phyloP scores from a whole-genome alignment of 805 yeast genomes.

The Nakazawaea anatomiae region DNA sequence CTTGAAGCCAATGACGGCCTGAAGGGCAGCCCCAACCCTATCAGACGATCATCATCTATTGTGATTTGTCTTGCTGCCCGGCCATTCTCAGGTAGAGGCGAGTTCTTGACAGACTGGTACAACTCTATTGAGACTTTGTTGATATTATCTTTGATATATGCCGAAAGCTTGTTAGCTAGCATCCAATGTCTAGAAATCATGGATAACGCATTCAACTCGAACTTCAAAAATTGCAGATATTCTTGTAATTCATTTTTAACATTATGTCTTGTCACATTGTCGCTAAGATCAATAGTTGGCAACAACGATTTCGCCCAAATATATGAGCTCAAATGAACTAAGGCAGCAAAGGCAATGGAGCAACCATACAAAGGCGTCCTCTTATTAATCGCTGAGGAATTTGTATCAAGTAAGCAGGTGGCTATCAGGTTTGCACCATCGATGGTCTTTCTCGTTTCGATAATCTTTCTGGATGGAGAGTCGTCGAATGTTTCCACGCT shows the following conservation, averaged over 20 bases:
- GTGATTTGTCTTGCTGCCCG: neutral
- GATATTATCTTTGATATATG: conserved; percentile 40
- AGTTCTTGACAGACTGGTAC: conserved; percentile 29
- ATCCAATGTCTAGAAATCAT: conserved; percentile 49
- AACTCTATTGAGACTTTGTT: conserved; percentile 36
- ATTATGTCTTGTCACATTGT: conserved; percentile 19
- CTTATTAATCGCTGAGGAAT: conserved; percentile 33
- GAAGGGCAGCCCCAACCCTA: neutral
- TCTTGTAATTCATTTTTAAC: conserved; percentile 32
- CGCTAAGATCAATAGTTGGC: conserved; percentile 11
- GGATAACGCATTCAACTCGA: conserved; percentile 42
- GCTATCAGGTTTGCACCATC: conserved; percentile 48
- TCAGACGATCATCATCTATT: neutral
- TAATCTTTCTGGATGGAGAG: conserved; percentile 30
- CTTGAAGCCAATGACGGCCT: neutral
- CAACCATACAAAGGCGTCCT: conserved; percentile 50
- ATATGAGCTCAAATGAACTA: conserved; percentile 47
- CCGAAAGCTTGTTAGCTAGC: conserved; percentile 38
- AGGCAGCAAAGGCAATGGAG: conserved; percentile 44
- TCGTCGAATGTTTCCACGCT: neutral
- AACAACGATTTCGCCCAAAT: conserved; percentile 43
- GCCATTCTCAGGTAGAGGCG: conserved; percentile 17
- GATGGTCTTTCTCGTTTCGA: conserved; percentile 48
- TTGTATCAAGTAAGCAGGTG: conserved; percentile 39
- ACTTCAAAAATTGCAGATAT: conserved; percentile 41